A percentile compares a stretch with the other conserved stretches of the same genome.
These are phyloP conservation scores for Colletotrichum orchidophilum DNA, from an alignment of 2,329 filamentous ascomycete genomes.

Conservation along the genomic window DNA sequence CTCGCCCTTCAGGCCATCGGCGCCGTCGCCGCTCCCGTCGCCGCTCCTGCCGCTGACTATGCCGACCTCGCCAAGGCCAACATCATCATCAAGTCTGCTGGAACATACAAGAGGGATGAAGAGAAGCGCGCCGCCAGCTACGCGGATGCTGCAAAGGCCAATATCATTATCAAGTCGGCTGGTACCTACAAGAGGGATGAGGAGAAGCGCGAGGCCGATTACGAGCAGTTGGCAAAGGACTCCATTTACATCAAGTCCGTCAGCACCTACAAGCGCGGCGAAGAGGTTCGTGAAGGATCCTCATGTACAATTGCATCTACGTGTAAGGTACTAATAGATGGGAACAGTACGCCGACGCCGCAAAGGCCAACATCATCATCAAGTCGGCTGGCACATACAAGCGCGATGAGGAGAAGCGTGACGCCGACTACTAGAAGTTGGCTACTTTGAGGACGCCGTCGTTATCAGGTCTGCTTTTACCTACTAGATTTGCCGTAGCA, in stretches of 20 bases:
- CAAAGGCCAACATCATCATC: constrained; percentile 6
- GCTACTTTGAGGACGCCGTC: background rate
- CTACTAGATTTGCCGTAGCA: no score
- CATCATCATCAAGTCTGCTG: constrained; percentile 13
- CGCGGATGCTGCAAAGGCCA: background rate
- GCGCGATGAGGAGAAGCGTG: background rate
- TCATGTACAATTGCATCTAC: no score
- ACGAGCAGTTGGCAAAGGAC: background rate
- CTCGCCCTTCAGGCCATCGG: constrained; percentile 24
- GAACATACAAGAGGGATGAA: constrained; percentile 18
- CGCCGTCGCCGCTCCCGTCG: constrained; percentile 14
- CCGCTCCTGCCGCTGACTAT: background rate
- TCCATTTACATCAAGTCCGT: background rate
- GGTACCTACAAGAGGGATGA: background rate
- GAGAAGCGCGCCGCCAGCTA: background rate
- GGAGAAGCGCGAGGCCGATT: background rate
- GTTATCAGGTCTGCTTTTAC: no score
- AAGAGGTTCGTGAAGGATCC: no score
- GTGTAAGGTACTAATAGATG: no score
- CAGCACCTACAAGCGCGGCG: background rate
- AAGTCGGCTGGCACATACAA: constrained; percentile 13
- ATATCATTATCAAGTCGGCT: background rate
- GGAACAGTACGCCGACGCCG: background rate
- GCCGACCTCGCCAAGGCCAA: constrained; percentile 10
- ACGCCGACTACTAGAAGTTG: background rate